Base-by-base conservation (phyloP, 352 stramenopile species). In the Pythium vanterpoolii region DNA sequence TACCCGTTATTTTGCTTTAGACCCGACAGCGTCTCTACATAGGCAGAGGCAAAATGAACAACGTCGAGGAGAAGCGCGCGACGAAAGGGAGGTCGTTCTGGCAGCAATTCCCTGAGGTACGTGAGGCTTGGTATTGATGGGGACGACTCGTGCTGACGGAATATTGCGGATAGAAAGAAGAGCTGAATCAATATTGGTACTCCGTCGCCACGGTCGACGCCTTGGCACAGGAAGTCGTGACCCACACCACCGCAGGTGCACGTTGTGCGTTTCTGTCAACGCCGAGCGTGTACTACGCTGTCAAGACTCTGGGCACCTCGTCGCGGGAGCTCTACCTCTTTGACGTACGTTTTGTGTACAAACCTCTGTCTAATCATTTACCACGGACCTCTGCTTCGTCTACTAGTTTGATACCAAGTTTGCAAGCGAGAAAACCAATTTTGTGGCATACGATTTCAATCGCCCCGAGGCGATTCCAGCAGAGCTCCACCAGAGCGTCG, bases 171-270 rank as follows among this genome's bases (percentile, higher is more conserved):
- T 74, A 98, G 80, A 96, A 98, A 71, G 83, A 85, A 64, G 79
- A 97, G 64, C 70, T 98, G n/a, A 98, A 98, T 71, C 95, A 98
- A 68, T 98, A 98, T 62, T 98, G 93, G 93, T 98, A 98, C 64
- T 97, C 89, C 1, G 64, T 74, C 5, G 61, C 77, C 7, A 98
- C 93, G 0, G 93, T 98, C 21, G 71, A 96, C 21, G 76, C 70
- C 19, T 58, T 92, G n/a, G 80, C 79, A 0, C 60, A 69, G 16
- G 85, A 93, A 62, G 76, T 86, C 2, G 43, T 89, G 19, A 71
- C 73, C 16, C 77, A 95, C 49, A 86, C 79, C 24, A 51, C 53
- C 3, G 46, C 56, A n/a, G 71, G 68, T 3, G 58, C 56, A 3
- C 66, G 69, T 31, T 76, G 89, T n/a, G 93, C 91, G 16, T 98